Percentiles rank a stretch among this genome's conserved stretches.
Conservation (phyloP, 73 alveolate species). For the Urostyla sp. region DNA sequence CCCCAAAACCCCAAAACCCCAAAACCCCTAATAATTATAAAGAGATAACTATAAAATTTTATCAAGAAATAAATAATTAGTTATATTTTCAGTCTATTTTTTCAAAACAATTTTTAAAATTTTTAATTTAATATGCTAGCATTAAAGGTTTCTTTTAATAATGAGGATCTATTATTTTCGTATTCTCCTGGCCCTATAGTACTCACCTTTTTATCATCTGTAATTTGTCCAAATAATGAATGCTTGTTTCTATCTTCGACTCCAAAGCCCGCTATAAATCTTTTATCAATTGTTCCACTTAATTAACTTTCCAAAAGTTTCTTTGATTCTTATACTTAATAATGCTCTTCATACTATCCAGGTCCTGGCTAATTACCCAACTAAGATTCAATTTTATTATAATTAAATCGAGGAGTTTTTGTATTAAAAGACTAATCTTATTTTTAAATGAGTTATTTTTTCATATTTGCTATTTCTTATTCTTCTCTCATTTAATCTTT, state of each 20-base stretch:
- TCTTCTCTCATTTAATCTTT: neutral
- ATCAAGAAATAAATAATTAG: too few species aligned
- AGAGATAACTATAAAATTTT: too few species aligned
- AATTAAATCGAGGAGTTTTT: conserved; percentile 42
- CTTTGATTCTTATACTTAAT: neutral
- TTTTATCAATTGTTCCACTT: conserved; percentile 21
- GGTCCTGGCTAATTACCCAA: conserved; percentile 41
- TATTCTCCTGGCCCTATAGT: conserved; percentile 12
- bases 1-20: too few species aligned
- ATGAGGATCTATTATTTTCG: too few species aligned
- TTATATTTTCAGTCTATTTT: too few species aligned
- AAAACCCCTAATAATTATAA: too few species aligned
- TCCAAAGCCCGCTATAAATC: conserved; percentile 6
- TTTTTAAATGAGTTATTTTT: neutral
- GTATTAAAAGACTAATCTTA: conserved; percentile 35
- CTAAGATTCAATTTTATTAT: neutral
- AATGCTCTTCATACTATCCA: conserved; percentile 23
- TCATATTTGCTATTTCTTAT: neutral
- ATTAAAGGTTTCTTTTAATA: too few species aligned
- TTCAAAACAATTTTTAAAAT: too few species aligned
- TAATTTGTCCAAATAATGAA: conserved; percentile 23
- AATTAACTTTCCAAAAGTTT: neutral
- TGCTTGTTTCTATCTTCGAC: conserved; percentile 36
- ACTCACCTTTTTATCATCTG: neutral
- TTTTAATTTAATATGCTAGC: too few species aligned